phyloP scores from a whole-genome alignment of 2,329 filamentous ascomycete species.

The Penicillium sclerotigenum region DNA sequence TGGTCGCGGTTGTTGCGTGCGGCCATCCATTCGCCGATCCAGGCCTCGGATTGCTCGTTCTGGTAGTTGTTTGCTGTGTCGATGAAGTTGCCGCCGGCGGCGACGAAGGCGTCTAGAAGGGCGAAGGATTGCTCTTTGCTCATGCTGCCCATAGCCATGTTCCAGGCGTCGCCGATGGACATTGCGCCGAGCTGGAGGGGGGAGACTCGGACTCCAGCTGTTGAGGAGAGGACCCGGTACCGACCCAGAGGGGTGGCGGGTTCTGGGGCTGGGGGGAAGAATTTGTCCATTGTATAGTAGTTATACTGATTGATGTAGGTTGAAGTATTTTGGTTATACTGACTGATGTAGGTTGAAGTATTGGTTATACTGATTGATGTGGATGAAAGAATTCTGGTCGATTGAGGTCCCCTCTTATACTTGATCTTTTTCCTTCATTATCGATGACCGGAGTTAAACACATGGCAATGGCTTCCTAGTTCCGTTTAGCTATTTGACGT shows the following conservation, averaged over 20 bases:
- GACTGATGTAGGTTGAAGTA: neutral
- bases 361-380: neutral
- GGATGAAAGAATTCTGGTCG: neutral
- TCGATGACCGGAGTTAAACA: neutral
- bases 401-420: neutral
- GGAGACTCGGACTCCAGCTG: slow-evolving; percentile 64
- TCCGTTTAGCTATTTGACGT: neutral
- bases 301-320: neutral
- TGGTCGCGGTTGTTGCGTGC: slow-evolving; percentile 62
- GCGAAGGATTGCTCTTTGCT: slow-evolving; percentile 60
- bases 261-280: slow-evolving; percentile 45
- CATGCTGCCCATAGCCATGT: slow-evolving; percentile 61
- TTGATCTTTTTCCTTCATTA: neutral
- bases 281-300: slow-evolving; percentile 23
- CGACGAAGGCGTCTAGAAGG: slow-evolving; percentile 65
- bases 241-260: slow-evolving; percentile 61
- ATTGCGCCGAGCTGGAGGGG: slow-evolving; percentile 51
- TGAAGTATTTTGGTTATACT: neutral
- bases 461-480: neutral
- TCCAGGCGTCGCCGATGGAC: slow-evolving; percentile 42
- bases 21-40: slow-evolving; percentile 70
- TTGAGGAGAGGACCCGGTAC: slow-evolving; percentile 65
- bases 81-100: slow-evolving; percentile 69
- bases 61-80: slow-evolving; percentile 71
- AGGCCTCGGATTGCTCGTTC: slow-evolving; percentile 59